Conservation (phyloP, 495 filamentous ascomycete species). For the Hypomontagnella submonticulosa region DNA sequence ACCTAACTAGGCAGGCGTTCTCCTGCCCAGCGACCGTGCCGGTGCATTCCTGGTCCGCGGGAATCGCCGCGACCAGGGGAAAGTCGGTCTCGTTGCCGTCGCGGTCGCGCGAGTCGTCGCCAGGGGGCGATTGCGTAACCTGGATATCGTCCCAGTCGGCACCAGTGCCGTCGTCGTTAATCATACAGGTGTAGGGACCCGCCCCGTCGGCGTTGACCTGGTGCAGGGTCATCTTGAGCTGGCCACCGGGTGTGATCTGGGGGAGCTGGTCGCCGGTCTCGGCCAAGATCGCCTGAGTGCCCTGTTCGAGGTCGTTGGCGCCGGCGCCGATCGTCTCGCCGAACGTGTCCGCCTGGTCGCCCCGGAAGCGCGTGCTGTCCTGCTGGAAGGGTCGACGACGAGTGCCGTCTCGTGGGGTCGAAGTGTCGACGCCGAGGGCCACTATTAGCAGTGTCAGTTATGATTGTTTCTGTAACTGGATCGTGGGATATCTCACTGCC, state of each 20-base stretch:
- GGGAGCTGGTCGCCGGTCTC: constrained; percentile 60
- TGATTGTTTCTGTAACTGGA: neutral
- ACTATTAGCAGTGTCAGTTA: constrained; percentile 28
- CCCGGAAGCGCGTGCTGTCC: constrained; percentile 63
- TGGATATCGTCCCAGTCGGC: constrained; percentile 54
- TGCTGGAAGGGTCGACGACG: constrained; percentile 63
- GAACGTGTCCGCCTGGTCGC: constrained; percentile 54
- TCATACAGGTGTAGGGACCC: constrained; percentile 61
- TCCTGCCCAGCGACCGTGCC: constrained; percentile 63
- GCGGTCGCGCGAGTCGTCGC: constrained; percentile 50
- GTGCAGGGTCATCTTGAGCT: constrained; percentile 63
- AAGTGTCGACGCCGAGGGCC: constrained; percentile 58
- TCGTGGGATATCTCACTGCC: constrained; percentile 46
- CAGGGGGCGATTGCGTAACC: constrained; percentile 52
- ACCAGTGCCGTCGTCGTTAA: constrained; percentile 61
- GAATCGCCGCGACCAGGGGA: constrained; percentile 58
- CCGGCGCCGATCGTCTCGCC: constrained; percentile 57
- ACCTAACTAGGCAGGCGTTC: constrained; percentile 64
- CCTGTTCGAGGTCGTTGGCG: constrained; percentile 59
- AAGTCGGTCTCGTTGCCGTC: constrained; percentile 54
- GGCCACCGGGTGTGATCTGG: constrained; percentile 59
- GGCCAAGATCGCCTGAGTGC: constrained; percentile 58
- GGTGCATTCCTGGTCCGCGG: constrained; percentile 60
- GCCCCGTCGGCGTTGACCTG: constrained; percentile 63
- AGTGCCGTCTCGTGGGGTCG: constrained; percentile 65